Base-by-base conservation (phyloP, 768 basidiomycete genomes). In the Boletus insuetus region DNA sequence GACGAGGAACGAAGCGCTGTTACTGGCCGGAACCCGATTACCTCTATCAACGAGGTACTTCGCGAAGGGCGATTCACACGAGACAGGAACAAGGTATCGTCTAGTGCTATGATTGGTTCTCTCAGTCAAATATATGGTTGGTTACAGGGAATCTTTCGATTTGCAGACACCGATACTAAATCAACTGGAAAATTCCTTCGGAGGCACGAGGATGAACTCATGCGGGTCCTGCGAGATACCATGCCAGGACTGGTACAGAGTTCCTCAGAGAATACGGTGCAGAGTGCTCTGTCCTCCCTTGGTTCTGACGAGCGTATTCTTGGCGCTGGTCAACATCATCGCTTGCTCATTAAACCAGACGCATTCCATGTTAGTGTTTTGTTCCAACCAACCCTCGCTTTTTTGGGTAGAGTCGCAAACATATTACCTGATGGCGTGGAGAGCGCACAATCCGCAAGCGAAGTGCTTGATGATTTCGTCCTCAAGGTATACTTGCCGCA, bases 341-440 rank as follows among this genome's bases (percentile, higher is more conserved):
- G 89, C 44, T 77, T 91, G 32, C 79, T 98, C 20, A 87, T 98
- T 53, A 84, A 84, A 45, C 89, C 97, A 2, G 90, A 98, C 66
- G 92, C 94, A 3, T 98, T 98, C 75, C 93, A 96, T 72, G 92
- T 98, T 51, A 89, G 85, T 47, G 83, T 93, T 16, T 78, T 99
- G n/a, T 98, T 98, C 70, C 91, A 92, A 58, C 96, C 97, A 1
- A 96, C 94, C 13, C 75, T 97, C 20, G 77, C 86, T 1, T 98
- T 95, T 70, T 77, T 98, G 53, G 81, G 86, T 51, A 81, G 86
- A 7, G 80, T 93, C 22, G 76, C 84, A 40, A 82, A 84, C 24
- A 75, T 88, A 26, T 74, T 97, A 29, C 93, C 94, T 2, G 79
- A 82, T 45, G 91, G 87, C 4, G 62, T 82, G 31, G 89, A 91